phyloP scores from a whole-genome alignment of 2,329 filamentous ascomycete genomes.

The Metarhizium guizhouense region DNA sequence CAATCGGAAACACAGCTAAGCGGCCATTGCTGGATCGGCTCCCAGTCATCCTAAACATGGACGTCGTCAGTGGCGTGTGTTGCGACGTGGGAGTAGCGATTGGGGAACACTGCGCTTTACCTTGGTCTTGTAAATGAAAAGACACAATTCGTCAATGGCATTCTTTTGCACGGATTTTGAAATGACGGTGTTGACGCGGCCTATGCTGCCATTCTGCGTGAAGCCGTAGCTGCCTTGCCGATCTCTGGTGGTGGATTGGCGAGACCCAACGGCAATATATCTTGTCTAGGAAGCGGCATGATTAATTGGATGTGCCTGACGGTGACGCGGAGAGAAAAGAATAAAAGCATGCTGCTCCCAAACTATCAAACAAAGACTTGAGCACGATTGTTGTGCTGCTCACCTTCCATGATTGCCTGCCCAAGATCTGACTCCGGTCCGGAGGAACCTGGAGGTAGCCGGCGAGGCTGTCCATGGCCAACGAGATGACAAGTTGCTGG shows the following conservation, averaged over 20 bases:
- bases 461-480: constrained; percentile 31
- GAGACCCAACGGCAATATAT: constrained; percentile 47
- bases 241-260: constrained; percentile 22
- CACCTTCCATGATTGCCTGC: constrained; percentile 45
- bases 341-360: background rate
- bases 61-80: background rate
- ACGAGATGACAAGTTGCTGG: constrained; percentile 3
- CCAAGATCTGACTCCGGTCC: constrained; percentile 41
- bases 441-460: constrained; percentile 41
- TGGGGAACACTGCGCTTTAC: constrained; percentile 20
- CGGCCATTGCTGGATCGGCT: constrained; percentile 45
- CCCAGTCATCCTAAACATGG: constrained; percentile 35
- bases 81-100: background rate
- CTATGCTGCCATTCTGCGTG: constrained; percentile 28
- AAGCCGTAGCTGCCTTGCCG: constrained; percentile 26
- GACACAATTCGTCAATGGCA: constrained; percentile 33
- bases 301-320: background rate
- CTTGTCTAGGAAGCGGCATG: constrained; percentile 29
- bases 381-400: constrained; percentile 5
- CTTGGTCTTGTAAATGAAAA: constrained; percentile 49
- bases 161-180: constrained; percentile 26
- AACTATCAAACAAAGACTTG: background rate
- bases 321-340: constrained; percentile 6
- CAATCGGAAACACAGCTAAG: constrained; percentile 45
- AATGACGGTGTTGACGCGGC: constrained; percentile 27